Evolutionary conservation across 176 grass and related monocot species (phyloP).

Genomic region (Saccharum officinarum): DNA sequence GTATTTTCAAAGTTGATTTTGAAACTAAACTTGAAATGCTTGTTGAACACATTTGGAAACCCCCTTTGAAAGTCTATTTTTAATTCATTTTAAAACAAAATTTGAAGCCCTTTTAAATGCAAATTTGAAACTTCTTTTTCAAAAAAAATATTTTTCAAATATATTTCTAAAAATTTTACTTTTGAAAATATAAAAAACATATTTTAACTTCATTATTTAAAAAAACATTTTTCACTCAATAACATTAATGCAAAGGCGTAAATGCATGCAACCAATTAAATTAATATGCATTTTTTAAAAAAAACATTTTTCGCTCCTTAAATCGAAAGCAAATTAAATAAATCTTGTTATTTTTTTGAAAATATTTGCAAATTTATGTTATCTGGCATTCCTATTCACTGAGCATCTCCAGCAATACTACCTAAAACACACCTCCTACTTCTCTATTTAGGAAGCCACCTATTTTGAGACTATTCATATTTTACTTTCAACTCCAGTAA

Average conservation of each 20-base stretch:
- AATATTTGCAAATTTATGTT: background rate
- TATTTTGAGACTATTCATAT: too few relatives aligned
- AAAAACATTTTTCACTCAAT: background rate
- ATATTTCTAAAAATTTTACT: background rate
- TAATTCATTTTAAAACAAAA: background rate
- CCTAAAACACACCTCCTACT: too few relatives aligned
- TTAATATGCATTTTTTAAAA: background rate
- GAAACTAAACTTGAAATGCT: background rate
- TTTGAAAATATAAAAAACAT: background rate
- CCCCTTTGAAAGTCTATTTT: background rate
- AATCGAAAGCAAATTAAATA: background rate
- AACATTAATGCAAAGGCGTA: background rate
- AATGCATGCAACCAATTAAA: background rate
- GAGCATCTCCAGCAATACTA: too few relatives aligned
- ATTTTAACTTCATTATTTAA: background rate
- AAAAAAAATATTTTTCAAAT: background rate
- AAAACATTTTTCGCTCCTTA: background rate
- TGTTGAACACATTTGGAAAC: background rate
- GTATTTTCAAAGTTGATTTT: background rate
- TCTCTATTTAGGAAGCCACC: too few relatives aligned
- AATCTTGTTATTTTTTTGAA: background rate
- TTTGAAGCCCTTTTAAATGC: background rate
- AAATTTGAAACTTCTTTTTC: background rate
- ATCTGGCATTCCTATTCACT: background rate
- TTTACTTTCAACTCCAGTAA: too few relatives aligned